Conservation (phyloP, 495 filamentous ascomycete species). For the Chaetomidium leptoderma region DNA sequence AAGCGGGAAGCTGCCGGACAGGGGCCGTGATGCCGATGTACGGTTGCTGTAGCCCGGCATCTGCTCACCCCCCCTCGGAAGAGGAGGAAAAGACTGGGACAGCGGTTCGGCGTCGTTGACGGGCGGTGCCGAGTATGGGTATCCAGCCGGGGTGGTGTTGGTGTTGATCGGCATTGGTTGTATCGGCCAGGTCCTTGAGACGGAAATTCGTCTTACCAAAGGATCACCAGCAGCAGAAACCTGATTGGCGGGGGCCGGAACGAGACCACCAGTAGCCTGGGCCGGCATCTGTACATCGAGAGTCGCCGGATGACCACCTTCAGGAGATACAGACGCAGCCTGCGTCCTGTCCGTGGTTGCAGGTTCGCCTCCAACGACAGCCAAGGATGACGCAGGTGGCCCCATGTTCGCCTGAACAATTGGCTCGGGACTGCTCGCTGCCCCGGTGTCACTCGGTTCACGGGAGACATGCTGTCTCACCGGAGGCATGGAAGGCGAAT, state of each 20-base stretch:
- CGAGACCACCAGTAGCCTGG: constrained; percentile 19
- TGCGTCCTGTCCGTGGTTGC: constrained; percentile 12
- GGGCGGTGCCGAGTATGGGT: constrained; percentile 43
- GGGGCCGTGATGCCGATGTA: constrained; percentile 22
- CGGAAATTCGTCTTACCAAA: constrained; percentile 33
- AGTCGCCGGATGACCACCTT: constrained; percentile 16
- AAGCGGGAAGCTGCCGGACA: constrained; percentile 34
- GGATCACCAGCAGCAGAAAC: constrained; percentile 16
- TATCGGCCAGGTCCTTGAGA: constrained; percentile 44
- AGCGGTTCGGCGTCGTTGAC: constrained; percentile 28
- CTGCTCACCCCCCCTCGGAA: constrained; percentile 32
- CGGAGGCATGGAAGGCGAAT: constrained; percentile 34
- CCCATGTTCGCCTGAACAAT: constrained; percentile 1
- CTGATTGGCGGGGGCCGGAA: constrained; percentile 9
- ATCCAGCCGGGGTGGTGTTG: constrained; percentile 27
- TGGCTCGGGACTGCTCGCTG: constrained; percentile 18
- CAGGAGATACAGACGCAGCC: constrained; percentile 9
- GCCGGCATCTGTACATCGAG: constrained; percentile 29
- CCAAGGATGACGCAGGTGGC: not conserved
- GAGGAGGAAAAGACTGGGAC: constrained; percentile 31
- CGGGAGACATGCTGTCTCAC: constrained; percentile 17
- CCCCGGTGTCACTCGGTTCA: constrained; percentile 18
- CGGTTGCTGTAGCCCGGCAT: constrained; percentile 24
- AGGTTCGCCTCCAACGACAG: not conserved
- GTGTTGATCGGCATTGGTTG: constrained; percentile 23